A percentile compares a stretch with the other conserved stretches of the same genome.
Conservation (phyloP, 306 rosid species). For the Dicorynia guianensis region DNA sequence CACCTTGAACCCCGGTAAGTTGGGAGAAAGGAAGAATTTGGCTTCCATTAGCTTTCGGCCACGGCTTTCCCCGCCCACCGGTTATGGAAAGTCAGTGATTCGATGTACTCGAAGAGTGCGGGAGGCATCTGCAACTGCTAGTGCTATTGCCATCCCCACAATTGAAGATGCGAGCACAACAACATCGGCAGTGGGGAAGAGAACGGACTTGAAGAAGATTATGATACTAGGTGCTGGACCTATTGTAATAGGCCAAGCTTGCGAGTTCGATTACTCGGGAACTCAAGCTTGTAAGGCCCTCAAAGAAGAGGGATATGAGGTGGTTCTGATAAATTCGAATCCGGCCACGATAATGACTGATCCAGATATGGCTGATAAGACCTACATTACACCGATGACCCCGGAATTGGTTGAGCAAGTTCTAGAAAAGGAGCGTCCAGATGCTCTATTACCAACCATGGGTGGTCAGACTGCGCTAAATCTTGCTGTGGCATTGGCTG, state of each 20-base stretch:
- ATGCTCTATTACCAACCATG: conserved; percentile 93
- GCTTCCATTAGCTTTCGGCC: conserved; percentile 40
- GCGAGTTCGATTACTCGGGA: conserved; percentile 96
- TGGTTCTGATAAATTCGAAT: conserved; percentile 83
- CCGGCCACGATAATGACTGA: conserved; percentile 99
- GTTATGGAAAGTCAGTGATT: neutral
- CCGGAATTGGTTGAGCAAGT: conserved; percentile 88
- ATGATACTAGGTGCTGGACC: conserved; percentile 95
- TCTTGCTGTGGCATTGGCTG: conserved; percentile 80
- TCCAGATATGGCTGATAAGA: conserved; percentile 83
- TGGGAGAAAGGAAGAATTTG: neutral
- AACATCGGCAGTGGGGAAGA: conserved; percentile 53
- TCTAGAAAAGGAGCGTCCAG: conserved; percentile 83
- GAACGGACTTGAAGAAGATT: conserved; percentile 90
- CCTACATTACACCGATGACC: conserved; percentile 92
- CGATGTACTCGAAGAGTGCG: conserved; percentile 35
- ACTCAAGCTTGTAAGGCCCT: conserved; percentile 96
- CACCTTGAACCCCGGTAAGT: conserved; percentile 26
- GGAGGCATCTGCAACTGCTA: neutral
- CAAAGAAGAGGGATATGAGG: conserved; percentile 88
- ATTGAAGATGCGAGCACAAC: neutral
- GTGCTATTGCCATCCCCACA: neutral
- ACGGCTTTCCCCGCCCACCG: conserved; percentile 36
- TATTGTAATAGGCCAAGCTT: conserved; percentile 93
- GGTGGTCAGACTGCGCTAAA: conserved; percentile 97